Conservation (phyloP, 2,329 filamentous ascomycete species). For the Pezicula neosporulosa region DNA sequence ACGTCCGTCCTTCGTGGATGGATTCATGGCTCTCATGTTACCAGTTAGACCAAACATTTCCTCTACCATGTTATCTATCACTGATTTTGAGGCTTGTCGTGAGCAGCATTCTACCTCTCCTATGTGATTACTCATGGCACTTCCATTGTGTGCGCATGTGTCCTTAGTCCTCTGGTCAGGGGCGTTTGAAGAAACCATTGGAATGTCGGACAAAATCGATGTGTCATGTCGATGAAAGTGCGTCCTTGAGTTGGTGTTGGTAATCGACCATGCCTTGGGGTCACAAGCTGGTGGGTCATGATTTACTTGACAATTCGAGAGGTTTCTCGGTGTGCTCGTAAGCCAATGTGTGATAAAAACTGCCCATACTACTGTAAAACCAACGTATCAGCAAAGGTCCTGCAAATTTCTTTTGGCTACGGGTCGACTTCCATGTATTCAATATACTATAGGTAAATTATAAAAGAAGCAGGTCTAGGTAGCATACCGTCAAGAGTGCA, state of each 20-base stretch:
- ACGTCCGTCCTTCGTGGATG: background rate
- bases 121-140: no score
- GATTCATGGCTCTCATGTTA: background rate
- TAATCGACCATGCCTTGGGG: no score
- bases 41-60: background rate
- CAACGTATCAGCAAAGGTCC: background rate
- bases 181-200: no score
- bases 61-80: background rate
- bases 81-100: background rate
- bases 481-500: conserved; percentile 5
- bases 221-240: no score
- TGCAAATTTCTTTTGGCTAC: background rate
- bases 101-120: background rate
- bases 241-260: no score
- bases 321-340: background rate
- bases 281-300: background rate
- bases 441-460: background rate
- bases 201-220: no score
- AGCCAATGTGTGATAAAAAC: background rate
- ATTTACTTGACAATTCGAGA: background rate
- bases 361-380: background rate
- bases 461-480: background rate
- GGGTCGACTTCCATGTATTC: background rate
- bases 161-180: no score
- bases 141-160: no score